A percentile compares a stretch with the other conserved stretches of the same genome.
Conservation (phyloP, 2,329 filamentous ascomycete genomes). For the Nemania sp. region DNA sequence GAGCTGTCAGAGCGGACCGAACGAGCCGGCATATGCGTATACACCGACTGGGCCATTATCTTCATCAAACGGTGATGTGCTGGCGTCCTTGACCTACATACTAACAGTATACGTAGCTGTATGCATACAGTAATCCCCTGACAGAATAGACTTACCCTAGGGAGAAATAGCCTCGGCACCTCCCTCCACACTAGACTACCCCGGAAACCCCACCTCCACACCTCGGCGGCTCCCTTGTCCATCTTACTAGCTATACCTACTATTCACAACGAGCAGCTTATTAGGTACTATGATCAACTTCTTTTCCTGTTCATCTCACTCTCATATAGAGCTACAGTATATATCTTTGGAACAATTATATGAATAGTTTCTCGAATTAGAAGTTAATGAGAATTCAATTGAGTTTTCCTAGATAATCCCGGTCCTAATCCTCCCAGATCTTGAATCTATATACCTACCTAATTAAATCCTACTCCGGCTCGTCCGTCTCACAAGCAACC, state of each 20-base stretch:
- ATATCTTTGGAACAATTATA: not conserved
- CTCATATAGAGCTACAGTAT: not conserved
- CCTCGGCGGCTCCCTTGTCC: conserved; percentile 17
- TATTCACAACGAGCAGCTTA: not conserved
- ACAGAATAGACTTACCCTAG: not conserved
- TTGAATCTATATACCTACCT: not conserved
- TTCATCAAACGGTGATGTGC: too few relatives aligned
- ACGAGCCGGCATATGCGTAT: not conserved
- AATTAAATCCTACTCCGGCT: not conserved
- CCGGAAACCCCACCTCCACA: conserved; percentile 41
- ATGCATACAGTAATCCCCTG: too few relatives aligned
- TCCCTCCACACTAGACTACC: conserved; percentile 42
- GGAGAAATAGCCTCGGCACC: conserved; percentile 47
- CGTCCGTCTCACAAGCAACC: not conserved
- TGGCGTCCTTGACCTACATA: too few relatives aligned
- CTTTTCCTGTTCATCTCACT: not conserved
- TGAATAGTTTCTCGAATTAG: not conserved
- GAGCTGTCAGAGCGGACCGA: not conserved
- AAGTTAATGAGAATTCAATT: not conserved
- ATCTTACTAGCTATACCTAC: not conserved
- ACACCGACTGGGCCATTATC: not conserved
- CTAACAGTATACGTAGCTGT: too few relatives aligned
- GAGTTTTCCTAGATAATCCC: not conserved
- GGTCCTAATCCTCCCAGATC: not conserved
- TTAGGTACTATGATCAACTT: too few relatives aligned